Base-by-base conservation (phyloP, 495 filamentous ascomycete genomes). In the Penicillium maclennaniae region DNA sequence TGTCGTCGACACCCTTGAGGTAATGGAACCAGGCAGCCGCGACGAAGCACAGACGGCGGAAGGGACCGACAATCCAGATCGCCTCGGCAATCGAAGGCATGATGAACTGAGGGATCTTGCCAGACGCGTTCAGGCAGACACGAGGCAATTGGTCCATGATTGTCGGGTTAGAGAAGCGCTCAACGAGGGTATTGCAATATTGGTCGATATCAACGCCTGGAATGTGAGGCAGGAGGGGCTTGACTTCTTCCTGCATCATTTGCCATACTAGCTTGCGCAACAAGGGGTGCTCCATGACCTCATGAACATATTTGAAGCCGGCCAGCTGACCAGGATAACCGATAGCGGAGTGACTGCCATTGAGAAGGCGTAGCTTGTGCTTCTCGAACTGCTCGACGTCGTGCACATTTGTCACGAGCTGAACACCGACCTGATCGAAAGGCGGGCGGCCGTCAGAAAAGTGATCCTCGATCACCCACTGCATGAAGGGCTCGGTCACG, bases 231-330 rank as follows among this genome's bases (percentile, higher is more conserved):
- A 77, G 54, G 14, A 68, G 65, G 0, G 74, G 74, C 66, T 77
- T 77, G n/a, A 75, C 70, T 52, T 78, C 74, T n/a, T 75, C 58
- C 44, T 78, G 73, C 74, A 76, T 76, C 67, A 74, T 72, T 52
- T 78, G 71, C 68, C 66, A 70, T 6, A 76, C 55, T 41, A 74
- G 69, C 51, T 76, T 72, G 60, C 50, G 28, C 65, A 66, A 71
- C 7, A 65, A 5, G 0, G 70, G 68, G 65, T 78, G 41, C 52
- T 69, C 54, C 65, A 78, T 73, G 23, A 73, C 73, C 43, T 78
- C 73, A 60, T 78, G 73, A 14, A 78, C 74, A 54, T 75, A 76
- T 44, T 69, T 53, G 56, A 73, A 76, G 45, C 74, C 74, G 0
- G 73, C 73, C 34, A 78, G 49, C 40, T 72, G 71, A n/a, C 73